Percentiles rank a stretch among this genome's conserved stretches.
Evolutionary conservation across 768 basidiomycete species (phyloP).

Genomic region (Exsudoporus frostii): DNA sequence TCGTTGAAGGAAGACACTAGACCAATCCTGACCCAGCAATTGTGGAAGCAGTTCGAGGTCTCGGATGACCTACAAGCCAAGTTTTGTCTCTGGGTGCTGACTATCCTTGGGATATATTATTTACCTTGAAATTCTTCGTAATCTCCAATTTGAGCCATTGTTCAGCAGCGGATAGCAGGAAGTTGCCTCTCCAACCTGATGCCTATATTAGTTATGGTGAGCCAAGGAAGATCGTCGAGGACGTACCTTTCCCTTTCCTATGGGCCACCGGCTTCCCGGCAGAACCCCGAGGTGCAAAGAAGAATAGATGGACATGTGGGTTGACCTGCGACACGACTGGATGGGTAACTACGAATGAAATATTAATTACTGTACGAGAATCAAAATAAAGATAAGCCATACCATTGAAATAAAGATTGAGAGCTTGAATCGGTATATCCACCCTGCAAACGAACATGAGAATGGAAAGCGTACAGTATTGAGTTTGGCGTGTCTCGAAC

Average conservation of each 20-base stretch:
- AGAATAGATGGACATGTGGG: slow-evolving; percentile 87
- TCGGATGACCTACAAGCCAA: slow-evolving; percentile 66
- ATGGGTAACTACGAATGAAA: slow-evolving; percentile 63
- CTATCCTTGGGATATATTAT: background rate
- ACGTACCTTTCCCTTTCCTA: slow-evolving; percentile 80
- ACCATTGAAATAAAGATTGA: slow-evolving; percentile 91
- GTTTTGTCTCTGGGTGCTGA: background rate
- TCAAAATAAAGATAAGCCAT: background rate
- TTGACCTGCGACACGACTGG: slow-evolving; percentile 95
- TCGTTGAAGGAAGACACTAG: slow-evolving; percentile 90
- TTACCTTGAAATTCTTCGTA: slow-evolving; percentile 90
- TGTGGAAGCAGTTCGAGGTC: slow-evolving; percentile 96
- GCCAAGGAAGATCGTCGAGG: background rate
- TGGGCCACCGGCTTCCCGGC: slow-evolving; percentile 93
- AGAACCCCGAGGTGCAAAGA: slow-evolving; percentile 87
- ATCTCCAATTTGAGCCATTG: slow-evolving; percentile 95
- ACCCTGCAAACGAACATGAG: slow-evolving; percentile 48
- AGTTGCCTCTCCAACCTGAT: slow-evolving; percentile 92
- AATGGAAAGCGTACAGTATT: background rate
- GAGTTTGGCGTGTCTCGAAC: slow-evolving; percentile 33
- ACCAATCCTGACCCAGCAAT: slow-evolving; percentile 92
- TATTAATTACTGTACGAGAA: slow-evolving; percentile 1
- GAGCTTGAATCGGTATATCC: slow-evolving; percentile 88
- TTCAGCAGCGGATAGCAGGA: slow-evolving; percentile 86
- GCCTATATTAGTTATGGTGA: background rate